Evolutionary conservation across 192 early-diverging fungal species (phyloP), one percentile per base, ranked within the genome.

Genomic region (Tieghemiomyces parasiticus): DNA sequence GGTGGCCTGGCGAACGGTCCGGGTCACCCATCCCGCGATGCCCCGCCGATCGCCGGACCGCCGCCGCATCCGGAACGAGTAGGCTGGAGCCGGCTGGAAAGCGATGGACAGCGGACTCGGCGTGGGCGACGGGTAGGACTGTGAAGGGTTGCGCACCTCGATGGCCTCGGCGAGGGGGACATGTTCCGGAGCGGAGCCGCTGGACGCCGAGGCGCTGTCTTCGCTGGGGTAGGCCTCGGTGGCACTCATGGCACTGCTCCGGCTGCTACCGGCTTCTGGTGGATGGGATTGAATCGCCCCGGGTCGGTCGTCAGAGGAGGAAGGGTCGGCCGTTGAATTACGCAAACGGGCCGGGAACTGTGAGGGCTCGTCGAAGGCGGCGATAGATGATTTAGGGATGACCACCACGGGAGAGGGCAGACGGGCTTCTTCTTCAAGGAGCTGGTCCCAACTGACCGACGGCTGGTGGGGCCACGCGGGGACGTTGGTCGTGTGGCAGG

Each of bases 381-480:
- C 16, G 38, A 16, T 42, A 16, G 38, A 16, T 6, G 38, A 42
- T 16, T 42, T 42, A 16, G 38, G 38, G 6, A 42, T 10, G 8
- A 42, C 38, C 38, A 50, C 30, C 4, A 52, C 50, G 50, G 50
- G 50, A 2, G 50, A 24, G 35, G 55, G 55, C 24, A 35, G 35
- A 2, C n/a, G 32, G 20, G 34, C 32, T 38, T 58, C 55, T n/a
- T 58, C 55, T 4, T 58, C 55, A 4, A 58, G 10, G 6, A 58
- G n/a, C 33, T 22, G 34, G 33, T 58, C 55, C 55, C 55, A 58
- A 20, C 55, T 58, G 28, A 20, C 26, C 20, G 19, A 29, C 52
- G 29, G 10, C 6, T 25, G 29, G 24, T 25, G 32, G 6, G 14
- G 6, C 52, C 52, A 54, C 28, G 52, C 26, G 1, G 32, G n/a